Base-by-base conservation (phyloP, 257 asterid genomes). In the Euphrasia confusa region DNA sequence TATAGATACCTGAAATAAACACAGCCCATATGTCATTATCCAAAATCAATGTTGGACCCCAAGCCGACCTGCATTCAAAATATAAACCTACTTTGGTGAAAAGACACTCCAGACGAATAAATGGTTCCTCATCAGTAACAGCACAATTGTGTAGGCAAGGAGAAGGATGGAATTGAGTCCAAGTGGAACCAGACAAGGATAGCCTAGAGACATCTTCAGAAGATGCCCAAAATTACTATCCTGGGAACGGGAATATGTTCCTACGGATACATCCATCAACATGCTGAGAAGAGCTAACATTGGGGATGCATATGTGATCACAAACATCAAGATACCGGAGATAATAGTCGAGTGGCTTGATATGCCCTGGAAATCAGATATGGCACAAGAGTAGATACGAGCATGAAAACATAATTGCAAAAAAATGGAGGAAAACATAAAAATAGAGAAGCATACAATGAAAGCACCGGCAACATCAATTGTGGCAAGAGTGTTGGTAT, bases 401-500 rank as follows among this genome's bases (percentile, higher is more conserved):
- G 52, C 45, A 70, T 14, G 54, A 37, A 69, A 70, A 60, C 37
- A 61, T 10, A 40, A 54, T 60, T 21, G 64, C 53, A 14, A 26
- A 24, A 24, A 35, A 5, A 21, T 18, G 30, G 30, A 52, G n/a
- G 13, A 14, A 14, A 14, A 13, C 24, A 48, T 11, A 57, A 28
- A 4, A 28, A 57, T 5, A 33, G 7, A 6, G n/a, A 58, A 37
- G 44, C 63, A 10, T 80, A 90, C 98, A 14, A 79, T 84, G 81
- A 83, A 90, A 63, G 98, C 96, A 60, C 98, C 96, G 18, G 98
- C 98, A 48, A 90, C 96, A 69, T 88, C 95, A 65, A 90, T 88
- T 60, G 98, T 84, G 69, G 98, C 98, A 9, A 90, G 88, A 32
- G 91, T 88, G 78, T 90, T 90, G 73, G 96, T 88, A 79, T 90